Base-by-base conservation (phyloP, 2,329 filamentous ascomycete species). In the Pestalotiopsis sp. region DNA sequence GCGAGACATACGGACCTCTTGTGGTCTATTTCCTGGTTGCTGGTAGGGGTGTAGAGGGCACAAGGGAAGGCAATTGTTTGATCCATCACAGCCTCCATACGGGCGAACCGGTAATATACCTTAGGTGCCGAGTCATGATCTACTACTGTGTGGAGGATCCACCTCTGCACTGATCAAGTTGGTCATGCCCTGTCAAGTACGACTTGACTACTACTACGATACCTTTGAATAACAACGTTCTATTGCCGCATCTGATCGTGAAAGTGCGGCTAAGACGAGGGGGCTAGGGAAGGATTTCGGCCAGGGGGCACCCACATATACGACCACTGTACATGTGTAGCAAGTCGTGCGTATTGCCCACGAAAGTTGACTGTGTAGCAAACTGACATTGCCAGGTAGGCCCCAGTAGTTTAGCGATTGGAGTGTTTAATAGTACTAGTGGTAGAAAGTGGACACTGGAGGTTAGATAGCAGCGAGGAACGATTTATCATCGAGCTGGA, bases 61-160 rank as follows among this genome's bases (percentile, higher is more conserved):
- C 57, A 59, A 59, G 27, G 36, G 25, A 25, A 58, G 20, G 45
- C n/a, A 58, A 36, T 57, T 36, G 52, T 36, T 52, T 25, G 56
- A 60, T 20, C 56, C 56, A 59, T n/a, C 27, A 23, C 23, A 67
- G 52, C 65, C 65, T 59, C 39, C 52, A 60, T 67, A 67, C 65
- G 65, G 25, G 65, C 65, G 65, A 67, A 67, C 12, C 31, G 59
- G 59, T 20, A 39, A 27, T 38, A 62, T 39, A 62, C 31, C 45
- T 13, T 59, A 13, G 9, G 57, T 27, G 23, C 57, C 23, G 27
- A 36, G 20, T 59, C 57, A 59, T 36, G 23, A 59, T 36, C 57
- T 59, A 59, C 23, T 23, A 23, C 23, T 23, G 23, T 23, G 23
- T 23, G n/a, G 27, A 59, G 57, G 23, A 27, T 59, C 57, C 57